phyloP scores from a whole-genome alignment of 495 filamentous ascomycete genomes.

The Penicillium herquei region DNA sequence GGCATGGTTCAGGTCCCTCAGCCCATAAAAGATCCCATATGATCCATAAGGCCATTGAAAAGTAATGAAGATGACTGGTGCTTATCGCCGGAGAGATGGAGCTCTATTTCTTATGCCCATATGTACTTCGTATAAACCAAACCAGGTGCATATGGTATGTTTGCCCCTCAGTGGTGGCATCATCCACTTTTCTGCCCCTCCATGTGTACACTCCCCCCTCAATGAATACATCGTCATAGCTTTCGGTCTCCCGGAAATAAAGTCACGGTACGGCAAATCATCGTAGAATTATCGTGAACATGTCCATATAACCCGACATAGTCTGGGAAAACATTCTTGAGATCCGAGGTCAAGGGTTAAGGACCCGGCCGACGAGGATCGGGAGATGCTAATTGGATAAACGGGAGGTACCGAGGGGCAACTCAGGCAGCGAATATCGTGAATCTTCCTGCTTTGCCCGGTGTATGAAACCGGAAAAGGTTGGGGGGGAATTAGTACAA shows the following conservation, averaged over 20 bases:
- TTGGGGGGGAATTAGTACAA: conserved; percentile 26
- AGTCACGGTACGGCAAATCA: background rate
- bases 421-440: conserved; percentile 35
- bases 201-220: background rate
- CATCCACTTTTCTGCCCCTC: conserved; percentile 8
- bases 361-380: conserved; percentile 21
- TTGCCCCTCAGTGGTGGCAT: conserved; percentile 25
- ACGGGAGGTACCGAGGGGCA: conserved; percentile 37
- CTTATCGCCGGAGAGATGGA: no score
- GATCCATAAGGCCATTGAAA: background rate
- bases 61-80: background rate
- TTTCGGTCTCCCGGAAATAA: background rate
- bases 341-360: conserved; percentile 24
- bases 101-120: background rate
- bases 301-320: background rate
- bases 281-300: conserved; percentile 6
- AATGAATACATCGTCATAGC: conserved; percentile 2
- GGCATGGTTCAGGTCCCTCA: background rate
- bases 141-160: background rate
- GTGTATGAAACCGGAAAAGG: conserved; percentile 53
- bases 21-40: background rate
- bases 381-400: conserved; percentile 32
- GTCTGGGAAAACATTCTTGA: conserved; percentile 34
- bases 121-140: background rate
- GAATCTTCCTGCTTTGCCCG: conserved; percentile 50